Evolutionary conservation across 768 basidiomycete genomes (phyloP), one percentile per base, ranked within the genome.

Genomic region (Udeniomyces megalosporus): DNA sequence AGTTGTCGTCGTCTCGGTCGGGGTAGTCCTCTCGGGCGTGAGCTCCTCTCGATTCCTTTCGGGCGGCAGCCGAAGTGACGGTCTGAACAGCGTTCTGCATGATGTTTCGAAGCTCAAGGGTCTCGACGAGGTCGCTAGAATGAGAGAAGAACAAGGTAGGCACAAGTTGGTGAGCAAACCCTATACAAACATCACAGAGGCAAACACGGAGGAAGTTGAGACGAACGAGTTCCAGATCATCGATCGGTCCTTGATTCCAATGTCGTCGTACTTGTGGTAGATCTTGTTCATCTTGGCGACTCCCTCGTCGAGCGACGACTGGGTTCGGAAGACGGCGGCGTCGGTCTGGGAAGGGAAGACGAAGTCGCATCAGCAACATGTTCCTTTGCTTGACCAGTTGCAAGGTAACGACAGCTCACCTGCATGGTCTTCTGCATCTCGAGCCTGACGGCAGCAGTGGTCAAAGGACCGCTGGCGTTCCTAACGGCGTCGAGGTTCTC

Each of bases 361-460:
- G 48, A 50, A 29, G 7, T n/a, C 8, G n/a, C 28, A 7, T 50
- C 28, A 50, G 28, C 24, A 7, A 56, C 12, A n/a, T n/a, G n/a
- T n/a, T n/a, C n/a, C n/a, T n/a, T n/a, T n/a, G n/a, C n/a, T n/a
- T n/a, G n/a, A n/a, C n/a, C n/a, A n/a, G n/a, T n/a, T n/a, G n/a
- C 6, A 56, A 22, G 22, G 10, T n/a, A 17, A 44, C 22, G 6
- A 1, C 22, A 22, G 45, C 55, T 38, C 38, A 57, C 55, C 62
- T 97, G 91, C 92, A 97, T 97, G 44, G 90, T 88, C 79, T 96
- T 97, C 75, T 99, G 95, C 90, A 99, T 90, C 71, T 88, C 84
- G 54, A 95, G 74, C 66, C 95, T 82, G 71, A 97, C 85, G 71
- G 91, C 81, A 15, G 90, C 84, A 38, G 95, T 99, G 34, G 87